phyloP scores from a whole-genome alignment of 306 rosid genomes.

The Aeschynomene evenia region DNA sequence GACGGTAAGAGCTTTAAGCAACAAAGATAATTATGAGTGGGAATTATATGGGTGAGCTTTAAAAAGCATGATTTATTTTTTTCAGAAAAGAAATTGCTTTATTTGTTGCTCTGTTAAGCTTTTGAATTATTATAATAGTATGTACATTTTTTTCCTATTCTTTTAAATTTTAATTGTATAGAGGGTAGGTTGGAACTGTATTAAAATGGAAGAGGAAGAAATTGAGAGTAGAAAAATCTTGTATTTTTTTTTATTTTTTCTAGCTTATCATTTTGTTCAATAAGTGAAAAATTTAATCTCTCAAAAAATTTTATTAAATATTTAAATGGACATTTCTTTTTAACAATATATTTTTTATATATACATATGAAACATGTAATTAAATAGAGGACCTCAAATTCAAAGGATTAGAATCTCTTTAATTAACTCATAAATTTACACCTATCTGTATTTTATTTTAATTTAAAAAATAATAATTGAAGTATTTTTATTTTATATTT shows the following conservation, averaged over 20 bases:
- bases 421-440: no score
- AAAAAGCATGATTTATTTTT: conserved; percentile 38
- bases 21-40: conserved; percentile 74
- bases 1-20: conserved; percentile 57
- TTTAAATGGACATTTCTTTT: no score
- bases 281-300: no score
- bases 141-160: not conserved
- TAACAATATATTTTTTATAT: no score
- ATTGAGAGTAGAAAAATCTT: conserved; percentile 12
- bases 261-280: no score
- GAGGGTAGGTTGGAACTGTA: conserved; percentile 11
- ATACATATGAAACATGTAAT: no score
- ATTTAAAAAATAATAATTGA: no score
- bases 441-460: no score
- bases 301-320: no score
- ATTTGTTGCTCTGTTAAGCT: conserved; percentile 31
- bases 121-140: conserved; percentile 8
- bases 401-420: no score
- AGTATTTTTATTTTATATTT: no score
- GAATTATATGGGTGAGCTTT: conserved; percentile 75
- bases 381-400: no score
- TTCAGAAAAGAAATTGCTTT: conserved; percentile 43
- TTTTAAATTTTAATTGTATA: not conserved
- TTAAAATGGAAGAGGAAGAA: not conserved
- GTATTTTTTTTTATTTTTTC: not conserved